phyloP scores from a whole-genome alignment of 2,329 filamentous ascomycete genomes.

The Rutstroemia sydowiana region DNA sequence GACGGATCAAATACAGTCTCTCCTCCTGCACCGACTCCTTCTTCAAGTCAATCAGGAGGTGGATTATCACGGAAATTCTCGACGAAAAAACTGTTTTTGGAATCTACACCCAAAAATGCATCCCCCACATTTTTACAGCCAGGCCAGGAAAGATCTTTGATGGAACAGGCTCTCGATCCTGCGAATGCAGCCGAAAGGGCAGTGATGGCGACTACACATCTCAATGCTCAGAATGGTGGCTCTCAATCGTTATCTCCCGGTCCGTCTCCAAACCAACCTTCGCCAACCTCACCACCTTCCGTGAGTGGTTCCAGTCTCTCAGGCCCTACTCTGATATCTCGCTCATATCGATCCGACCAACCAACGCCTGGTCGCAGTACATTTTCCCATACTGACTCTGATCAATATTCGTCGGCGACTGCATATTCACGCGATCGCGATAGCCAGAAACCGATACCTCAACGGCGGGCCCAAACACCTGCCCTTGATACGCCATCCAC shows the following conservation, averaged over 20 bases:
- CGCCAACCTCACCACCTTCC: constrained; percentile 58
- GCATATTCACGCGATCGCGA: constrained; percentile 29
- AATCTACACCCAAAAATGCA: constrained; percentile 64
- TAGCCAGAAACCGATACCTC: constrained; percentile 30
- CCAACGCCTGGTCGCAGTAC: constrained; percentile 47
- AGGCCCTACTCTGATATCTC: constrained; percentile 45
- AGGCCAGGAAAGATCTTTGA: constrained; percentile 53
- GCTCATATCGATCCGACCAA: constrained; percentile 50
- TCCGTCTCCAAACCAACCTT: constrained; percentile 59
- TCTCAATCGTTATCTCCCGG: constrained; percentile 47
- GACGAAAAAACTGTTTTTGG: constrained; percentile 67
- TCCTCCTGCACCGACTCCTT: constrained; percentile 50
- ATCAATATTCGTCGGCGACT: constrained; percentile 22
- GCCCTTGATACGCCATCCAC: constrained; percentile 52
- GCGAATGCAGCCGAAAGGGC: constrained; percentile 61
- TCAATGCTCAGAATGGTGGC: constrained; percentile 62
- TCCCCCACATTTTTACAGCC: constrained; percentile 59
- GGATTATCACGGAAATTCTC: constrained; percentile 65
- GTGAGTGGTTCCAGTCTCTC: constrained; percentile 12
- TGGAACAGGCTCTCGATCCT: constrained; percentile 60
- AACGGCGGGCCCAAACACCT: constrained; percentile 54
- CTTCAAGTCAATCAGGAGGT: constrained; percentile 43
- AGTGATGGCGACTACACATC: constrained; percentile 59
- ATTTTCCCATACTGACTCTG: constrained; percentile 44
- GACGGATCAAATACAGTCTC: constrained; percentile 43